Conservation (phyloP, 2,329 filamentous ascomycete genomes). For the Paraphaeosphaeria minitans region DNA sequence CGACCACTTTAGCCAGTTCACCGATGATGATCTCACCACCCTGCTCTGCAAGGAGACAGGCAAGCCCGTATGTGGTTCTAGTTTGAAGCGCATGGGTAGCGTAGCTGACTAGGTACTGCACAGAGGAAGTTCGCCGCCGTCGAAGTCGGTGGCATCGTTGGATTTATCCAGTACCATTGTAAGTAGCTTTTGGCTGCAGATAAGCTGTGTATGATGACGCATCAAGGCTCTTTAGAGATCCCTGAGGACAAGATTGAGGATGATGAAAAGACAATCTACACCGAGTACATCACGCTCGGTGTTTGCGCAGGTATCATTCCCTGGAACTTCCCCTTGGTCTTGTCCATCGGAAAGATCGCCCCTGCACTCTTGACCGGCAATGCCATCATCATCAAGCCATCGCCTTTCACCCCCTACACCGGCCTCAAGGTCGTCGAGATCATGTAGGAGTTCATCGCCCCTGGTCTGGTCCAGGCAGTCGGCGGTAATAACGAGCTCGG, state of each 20-base stretch:
- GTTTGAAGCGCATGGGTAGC: no score
- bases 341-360: slow-evolving; percentile 60
- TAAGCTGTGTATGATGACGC: slow-evolving; percentile 2
- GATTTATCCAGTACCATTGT: slow-evolving; percentile 48
- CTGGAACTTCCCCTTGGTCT: slow-evolving; percentile 60
- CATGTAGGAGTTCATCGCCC: slow-evolving; percentile 62
- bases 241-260: slow-evolving; percentile 50
- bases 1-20: slow-evolving; percentile 32
- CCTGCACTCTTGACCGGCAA: slow-evolving; percentile 64
- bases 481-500: slow-evolving; percentile 66
- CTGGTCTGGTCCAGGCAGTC: slow-evolving; percentile 66
- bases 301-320: slow-evolving; percentile 49
- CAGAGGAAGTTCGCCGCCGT: slow-evolving; percentile 49
- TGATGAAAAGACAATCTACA: slow-evolving; percentile 54
- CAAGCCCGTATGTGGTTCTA: slow-evolving; percentile 37
- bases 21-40: slow-evolving; percentile 36
- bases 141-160: slow-evolving; percentile 45
- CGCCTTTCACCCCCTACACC: slow-evolving; percentile 62
- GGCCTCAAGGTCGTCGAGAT: slow-evolving; percentile 66
- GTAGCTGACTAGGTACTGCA: slow-evolving; percentile 17
- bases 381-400: slow-evolving; percentile 62
- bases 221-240: slow-evolving; percentile 33
- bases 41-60: slow-evolving; percentile 45
- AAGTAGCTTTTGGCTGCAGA: slow-evolving; percentile 2
- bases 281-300: slow-evolving; percentile 54